Conservation (phyloP, 1,139 yeast species). For the Scheffersomyces illinoinensis region DNA sequence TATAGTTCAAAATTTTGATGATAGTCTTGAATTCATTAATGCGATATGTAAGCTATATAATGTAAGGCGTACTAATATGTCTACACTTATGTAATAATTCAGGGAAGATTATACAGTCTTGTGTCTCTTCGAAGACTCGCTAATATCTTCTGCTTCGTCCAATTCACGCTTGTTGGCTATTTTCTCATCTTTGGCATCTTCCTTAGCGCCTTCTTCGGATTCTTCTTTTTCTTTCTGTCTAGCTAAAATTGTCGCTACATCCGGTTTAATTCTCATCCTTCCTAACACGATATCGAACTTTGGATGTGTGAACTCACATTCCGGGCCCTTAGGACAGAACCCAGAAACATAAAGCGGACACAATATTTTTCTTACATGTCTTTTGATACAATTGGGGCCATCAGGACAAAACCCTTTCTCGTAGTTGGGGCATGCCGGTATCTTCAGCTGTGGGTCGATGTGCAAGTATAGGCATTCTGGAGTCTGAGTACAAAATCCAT, state of each 20-base stretch:
- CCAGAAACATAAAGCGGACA: slow-evolving; percentile 90
- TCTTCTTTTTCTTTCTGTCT: background rate
- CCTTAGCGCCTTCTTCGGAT: background rate
- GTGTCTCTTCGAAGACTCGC: slow-evolving; percentile 5
- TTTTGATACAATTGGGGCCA: slow-evolving; percentile 82
- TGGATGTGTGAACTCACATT: slow-evolving; percentile 62
- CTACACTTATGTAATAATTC: slow-evolving; percentile 1
- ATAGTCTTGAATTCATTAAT: background rate
- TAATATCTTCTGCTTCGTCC: background rate
- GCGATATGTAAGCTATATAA: background rate
- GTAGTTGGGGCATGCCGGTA: slow-evolving; percentile 85
- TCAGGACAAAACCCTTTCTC: slow-evolving; percentile 88
- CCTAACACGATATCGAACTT: slow-evolving; percentile 49
- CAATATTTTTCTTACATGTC: slow-evolving; percentile 75
- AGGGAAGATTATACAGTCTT: slow-evolving; percentile 1
- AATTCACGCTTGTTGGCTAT: slow-evolving; percentile 4
- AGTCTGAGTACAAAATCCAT: slow-evolving; percentile 91
- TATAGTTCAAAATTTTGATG: slow-evolving; percentile 2
- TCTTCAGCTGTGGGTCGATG: slow-evolving; percentile 83
- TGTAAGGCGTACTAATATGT: background rate
- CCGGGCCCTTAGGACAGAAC: slow-evolving; percentile 81
- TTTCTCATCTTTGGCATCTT: background rate
- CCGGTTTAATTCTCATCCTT: slow-evolving; percentile 53
- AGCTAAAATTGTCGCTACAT: slow-evolving; percentile 16
- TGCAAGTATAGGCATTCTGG: slow-evolving; percentile 95